These are phyloP conservation scores for Fusarium multiceps DNA, from an alignment of 2,329 filamentous ascomycete species.

Conservation along the genomic window DNA sequence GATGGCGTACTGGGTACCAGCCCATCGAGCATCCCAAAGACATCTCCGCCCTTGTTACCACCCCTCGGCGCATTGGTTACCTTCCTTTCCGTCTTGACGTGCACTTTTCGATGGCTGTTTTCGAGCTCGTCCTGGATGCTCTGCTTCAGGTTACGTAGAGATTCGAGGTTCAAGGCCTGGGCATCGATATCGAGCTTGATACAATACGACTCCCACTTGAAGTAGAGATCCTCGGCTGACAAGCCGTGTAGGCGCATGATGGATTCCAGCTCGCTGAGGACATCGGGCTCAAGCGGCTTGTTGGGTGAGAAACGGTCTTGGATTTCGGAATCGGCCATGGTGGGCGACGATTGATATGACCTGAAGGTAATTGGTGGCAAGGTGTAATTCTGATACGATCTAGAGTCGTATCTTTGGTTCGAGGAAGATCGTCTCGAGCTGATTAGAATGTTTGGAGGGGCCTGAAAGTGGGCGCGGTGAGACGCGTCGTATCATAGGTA, in stretches of 20 bases:
- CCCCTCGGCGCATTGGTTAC: slow-evolving; percentile 72
- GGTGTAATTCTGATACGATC: background rate
- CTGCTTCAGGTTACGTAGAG: slow-evolving; percentile 82
- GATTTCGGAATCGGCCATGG: slow-evolving; percentile 52
- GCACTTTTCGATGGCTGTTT: slow-evolving; percentile 74
- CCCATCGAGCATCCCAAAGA: slow-evolving; percentile 86
- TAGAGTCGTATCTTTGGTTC: background rate
- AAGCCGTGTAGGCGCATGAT: slow-evolving; percentile 88
- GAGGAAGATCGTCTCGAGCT: slow-evolving; percentile 19
- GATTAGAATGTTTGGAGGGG: slow-evolving; percentile 34
- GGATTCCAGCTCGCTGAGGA: slow-evolving; percentile 83
- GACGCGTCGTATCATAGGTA: slow-evolving; percentile 36
- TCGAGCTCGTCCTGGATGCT: slow-evolving; percentile 87
- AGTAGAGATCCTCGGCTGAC: slow-evolving; percentile 87
- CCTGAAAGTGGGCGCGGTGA: slow-evolving; percentile 25
- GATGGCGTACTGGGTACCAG: slow-evolving; percentile 73
- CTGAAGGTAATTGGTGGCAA: background rate
- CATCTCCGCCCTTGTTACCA: slow-evolving; percentile 67
- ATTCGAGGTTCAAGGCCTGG: slow-evolving; percentile 73
- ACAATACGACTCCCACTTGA: slow-evolving; percentile 99
- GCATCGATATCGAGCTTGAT: slow-evolving; percentile 92
- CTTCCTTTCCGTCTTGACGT: slow-evolving; percentile 72
- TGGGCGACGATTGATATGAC: slow-evolving; percentile 28
- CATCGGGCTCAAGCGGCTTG: slow-evolving; percentile 75
- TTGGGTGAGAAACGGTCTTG: slow-evolving; percentile 52